These are phyloP conservation scores for Verbascum thapsus DNA, from an alignment of 257 asterid genomes.

Conservation along the genomic window DNA sequence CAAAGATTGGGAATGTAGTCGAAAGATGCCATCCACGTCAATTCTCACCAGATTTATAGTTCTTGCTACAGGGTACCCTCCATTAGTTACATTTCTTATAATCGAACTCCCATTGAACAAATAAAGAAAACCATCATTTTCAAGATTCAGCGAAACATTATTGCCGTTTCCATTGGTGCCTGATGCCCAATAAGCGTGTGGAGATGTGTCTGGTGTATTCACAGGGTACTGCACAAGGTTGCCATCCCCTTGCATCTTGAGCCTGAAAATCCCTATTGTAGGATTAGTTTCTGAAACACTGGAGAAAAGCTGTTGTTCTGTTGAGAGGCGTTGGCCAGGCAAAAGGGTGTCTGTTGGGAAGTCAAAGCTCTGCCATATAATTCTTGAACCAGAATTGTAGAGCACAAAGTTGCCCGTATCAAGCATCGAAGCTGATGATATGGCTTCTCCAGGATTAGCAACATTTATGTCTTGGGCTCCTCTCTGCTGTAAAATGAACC, in stretches of 20 bases:
- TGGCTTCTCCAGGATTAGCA: neutral
- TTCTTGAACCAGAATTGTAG: constrained; percentile 8
- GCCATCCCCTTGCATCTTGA: constrained; percentile 44
- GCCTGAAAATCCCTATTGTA: constrained; percentile 31
- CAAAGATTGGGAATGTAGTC: constrained; percentile 33
- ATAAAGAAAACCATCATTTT: constrained; percentile 38
- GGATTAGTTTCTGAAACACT: constrained; percentile 35
- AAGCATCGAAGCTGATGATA: constrained; percentile 39
- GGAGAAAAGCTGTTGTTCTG: constrained; percentile 26
- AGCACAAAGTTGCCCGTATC: constrained; percentile 46
- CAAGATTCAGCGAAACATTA: constrained; percentile 30
- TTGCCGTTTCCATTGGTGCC: neutral
- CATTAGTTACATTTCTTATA: constrained; percentile 16
- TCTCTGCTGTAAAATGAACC: constrained; percentile 29
- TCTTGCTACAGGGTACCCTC: constrained; percentile 14
- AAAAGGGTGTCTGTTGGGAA: constrained; percentile 39
- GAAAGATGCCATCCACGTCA: constrained; percentile 44
- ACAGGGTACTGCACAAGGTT: constrained; percentile 44
- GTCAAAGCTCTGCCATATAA: constrained; percentile 47
- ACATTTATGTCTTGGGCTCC: neutral
- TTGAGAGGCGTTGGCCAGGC: constrained; percentile 24
- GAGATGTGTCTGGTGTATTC: neutral
- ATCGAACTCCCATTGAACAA: constrained; percentile 26
- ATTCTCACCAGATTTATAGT: constrained; percentile 34
- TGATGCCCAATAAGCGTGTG: constrained; percentile 30